Conservation (phyloP, 192 early-diverging fungal genomes). For the Linnemannia hyalina region DNA sequence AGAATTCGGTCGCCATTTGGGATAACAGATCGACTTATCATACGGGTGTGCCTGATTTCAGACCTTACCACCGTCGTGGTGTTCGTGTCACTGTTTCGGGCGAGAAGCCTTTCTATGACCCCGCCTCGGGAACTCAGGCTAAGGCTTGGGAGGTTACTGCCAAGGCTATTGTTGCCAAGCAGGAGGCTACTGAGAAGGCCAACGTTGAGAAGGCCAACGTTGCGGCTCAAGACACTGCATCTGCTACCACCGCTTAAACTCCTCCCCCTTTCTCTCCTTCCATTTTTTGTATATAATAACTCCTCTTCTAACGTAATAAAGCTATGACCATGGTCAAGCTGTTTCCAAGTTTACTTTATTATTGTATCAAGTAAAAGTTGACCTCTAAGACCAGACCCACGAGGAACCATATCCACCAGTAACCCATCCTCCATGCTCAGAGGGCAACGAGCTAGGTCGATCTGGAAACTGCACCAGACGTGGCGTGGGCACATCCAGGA, state of each 20-base stretch:
- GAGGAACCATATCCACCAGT: slow-evolving; percentile 47
- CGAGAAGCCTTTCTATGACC: slow-evolving; percentile 59
- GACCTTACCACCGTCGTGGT: slow-evolving; percentile 53
- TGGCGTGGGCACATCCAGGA: slow-evolving; percentile 22
- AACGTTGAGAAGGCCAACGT: not conserved
- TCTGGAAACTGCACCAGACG: slow-evolving; percentile 13
- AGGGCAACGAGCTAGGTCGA: too few species aligned
- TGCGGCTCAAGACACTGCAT: slow-evolving; percentile 5
- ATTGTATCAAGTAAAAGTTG: not conserved
- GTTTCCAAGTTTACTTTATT: not conserved
- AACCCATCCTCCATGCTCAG: slow-evolving; percentile 27
- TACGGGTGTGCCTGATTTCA: slow-evolving; percentile 57
- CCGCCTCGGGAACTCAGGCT: slow-evolving; percentile 24
- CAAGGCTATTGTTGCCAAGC: slow-evolving; percentile 27
- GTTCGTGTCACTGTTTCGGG: slow-evolving; percentile 57
- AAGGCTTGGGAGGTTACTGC: slow-evolving; percentile 28
- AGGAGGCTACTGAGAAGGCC: slow-evolving; percentile 14
- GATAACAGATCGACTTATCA: slow-evolving; percentile 61
- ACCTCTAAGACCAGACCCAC: slow-evolving; percentile 32
- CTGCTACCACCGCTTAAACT: slow-evolving; percentile 11
- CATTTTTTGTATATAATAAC: not conserved
- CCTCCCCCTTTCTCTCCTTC: not conserved
- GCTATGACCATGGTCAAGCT: not conserved
- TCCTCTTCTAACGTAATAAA: not conserved
- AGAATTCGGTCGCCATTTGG: slow-evolving; percentile 62